A percentile compares a stretch with the other conserved stretches of the same genome.
These are phyloP conservation scores for Maudiozyma saulgeensis DNA, from an alignment of 805 yeast genomes.

Conservation along the genomic window DNA sequence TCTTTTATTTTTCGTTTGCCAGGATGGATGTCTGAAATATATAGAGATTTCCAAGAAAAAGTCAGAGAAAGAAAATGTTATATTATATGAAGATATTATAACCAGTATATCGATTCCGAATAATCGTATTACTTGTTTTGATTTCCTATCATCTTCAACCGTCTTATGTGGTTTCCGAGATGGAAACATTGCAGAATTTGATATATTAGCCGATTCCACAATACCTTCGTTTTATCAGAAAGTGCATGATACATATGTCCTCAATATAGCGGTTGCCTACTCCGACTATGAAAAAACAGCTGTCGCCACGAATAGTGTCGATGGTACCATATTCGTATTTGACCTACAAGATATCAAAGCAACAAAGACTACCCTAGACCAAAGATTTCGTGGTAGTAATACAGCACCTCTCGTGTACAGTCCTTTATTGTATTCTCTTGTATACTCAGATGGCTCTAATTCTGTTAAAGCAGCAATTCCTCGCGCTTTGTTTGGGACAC, in stretches of 20 bases:
- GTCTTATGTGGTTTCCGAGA: conserved; percentile 49
- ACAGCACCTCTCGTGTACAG: conserved; percentile 23
- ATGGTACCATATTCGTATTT: conserved; percentile 33
- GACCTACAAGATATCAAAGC: conserved; percentile 29
- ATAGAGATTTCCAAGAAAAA: conserved; percentile 28
- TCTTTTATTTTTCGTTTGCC: conserved; percentile 42
- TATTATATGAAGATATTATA: conserved; percentile 18
- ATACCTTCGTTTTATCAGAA: conserved; percentile 33
- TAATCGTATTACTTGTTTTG: conserved; percentile 37
- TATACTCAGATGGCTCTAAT: conserved; percentile 35
- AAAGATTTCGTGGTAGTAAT: conserved; percentile 27
- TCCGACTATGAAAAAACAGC: conserved; percentile 29
- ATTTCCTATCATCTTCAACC: conserved; percentile 35
- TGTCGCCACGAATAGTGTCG: conserved; percentile 32
- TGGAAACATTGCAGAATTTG: conserved; percentile 53
- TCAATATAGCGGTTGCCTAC: conserved; percentile 28
- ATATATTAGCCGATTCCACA: conserved; percentile 21
- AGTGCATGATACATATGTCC: conserved; percentile 32
- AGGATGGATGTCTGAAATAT: conserved; percentile 49
- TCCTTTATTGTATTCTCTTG: conserved; percentile 31
- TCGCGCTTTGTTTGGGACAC: conserved; percentile 29
- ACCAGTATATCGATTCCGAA: conserved; percentile 20
- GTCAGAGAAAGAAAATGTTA: background rate
- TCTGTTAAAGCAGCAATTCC: conserved; percentile 31
- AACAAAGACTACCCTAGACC: conserved; percentile 21